Conservation (phyloP, 176 grass and related monocot species). For the Leersia perrieri region DNA sequence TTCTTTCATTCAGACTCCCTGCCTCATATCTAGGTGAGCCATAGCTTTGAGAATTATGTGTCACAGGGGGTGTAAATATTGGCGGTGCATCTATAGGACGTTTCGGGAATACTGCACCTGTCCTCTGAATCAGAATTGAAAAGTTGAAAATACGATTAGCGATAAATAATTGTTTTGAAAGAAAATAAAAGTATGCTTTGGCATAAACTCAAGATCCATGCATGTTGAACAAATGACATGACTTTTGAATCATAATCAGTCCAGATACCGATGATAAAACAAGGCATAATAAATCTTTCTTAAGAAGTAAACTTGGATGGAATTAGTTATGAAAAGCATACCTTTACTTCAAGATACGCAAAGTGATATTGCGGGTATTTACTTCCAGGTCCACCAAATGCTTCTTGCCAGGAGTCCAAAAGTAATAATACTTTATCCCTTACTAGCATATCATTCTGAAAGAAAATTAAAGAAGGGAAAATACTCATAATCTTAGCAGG, state of each 20-base stretch:
- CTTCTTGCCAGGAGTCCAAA: constrained; percentile 99
- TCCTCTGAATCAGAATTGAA: constrained; percentile 48
- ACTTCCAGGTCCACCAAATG: constrained; percentile 88
- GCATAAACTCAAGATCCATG: neutral
- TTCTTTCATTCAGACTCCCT: constrained; percentile 46
- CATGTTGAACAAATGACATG: neutral
- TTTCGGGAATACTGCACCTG: constrained; percentile 74
- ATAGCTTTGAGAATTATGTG: constrained; percentile 48
- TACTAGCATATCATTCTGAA: constrained; percentile 85
- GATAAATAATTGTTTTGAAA: neutral
- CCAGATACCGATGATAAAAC: neutral
- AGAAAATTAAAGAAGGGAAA: constrained; percentile 18
- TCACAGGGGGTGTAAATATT: constrained; percentile 66
- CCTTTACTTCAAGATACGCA: constrained; percentile 94
- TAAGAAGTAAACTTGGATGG: constrained; percentile 1
- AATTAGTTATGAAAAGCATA: constrained; percentile 32
- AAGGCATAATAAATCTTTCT: constrained; percentile 16
- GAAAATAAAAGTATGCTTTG: neutral
- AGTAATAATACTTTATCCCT: constrained; percentile 77
- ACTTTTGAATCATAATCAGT: neutral
- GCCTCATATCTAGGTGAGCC: constrained; percentile 44
- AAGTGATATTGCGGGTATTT: constrained; percentile 83
- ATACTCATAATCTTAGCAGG: neutral
- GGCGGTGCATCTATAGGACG: constrained; percentile 65
- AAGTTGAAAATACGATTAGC: constrained; percentile 18